phyloP scores from a whole-genome alignment of 768 basidiomycete species.

The Lanmaoa rubissima region DNA sequence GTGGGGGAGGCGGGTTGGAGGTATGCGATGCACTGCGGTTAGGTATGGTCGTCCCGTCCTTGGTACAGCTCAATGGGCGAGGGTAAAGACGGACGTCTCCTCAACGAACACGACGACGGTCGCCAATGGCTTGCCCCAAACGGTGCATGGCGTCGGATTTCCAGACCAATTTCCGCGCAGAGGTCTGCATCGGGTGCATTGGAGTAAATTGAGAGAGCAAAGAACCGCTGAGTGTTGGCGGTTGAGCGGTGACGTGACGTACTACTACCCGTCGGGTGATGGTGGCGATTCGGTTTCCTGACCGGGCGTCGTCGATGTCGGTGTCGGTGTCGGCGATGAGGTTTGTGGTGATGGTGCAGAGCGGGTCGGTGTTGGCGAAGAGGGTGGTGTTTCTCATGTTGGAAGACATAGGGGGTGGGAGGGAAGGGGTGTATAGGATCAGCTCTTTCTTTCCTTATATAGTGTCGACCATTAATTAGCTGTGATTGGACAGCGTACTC shows the following conservation, averaged over 20 bases:
- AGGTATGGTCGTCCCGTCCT: neutral
- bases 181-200: conserved; percentile 9
- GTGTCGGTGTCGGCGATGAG: conserved; percentile 5
- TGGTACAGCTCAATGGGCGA: conserved; percentile 3
- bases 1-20: conserved; percentile 3
- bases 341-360: conserved; percentile 14
- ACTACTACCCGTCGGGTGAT: neutral
- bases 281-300: conserved; percentile 5
- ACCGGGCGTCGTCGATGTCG: conserved; percentile 6
- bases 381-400: conserved; percentile 13
- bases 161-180: conserved; percentile 4
- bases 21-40: conserved; percentile 6
- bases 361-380: conserved; percentile 3
- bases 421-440: neutral
- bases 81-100: neutral
- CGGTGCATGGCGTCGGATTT: conserved; percentile 13
- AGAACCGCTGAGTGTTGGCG: neutral
- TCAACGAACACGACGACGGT: neutral
- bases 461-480: too few species aligned
- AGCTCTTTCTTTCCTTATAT: too few species aligned
- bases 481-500: neutral
- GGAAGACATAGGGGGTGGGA: conserved; percentile 8
- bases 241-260: too few species aligned
- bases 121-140: conserved; percentile 1
- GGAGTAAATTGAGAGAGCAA: neutral